A percentile compares a stretch with the other conserved stretches of the same genome.
Evolutionary conservation across 805 yeast genomes (phyloP).

Genomic region (Monosporozyma servazzii): DNA sequence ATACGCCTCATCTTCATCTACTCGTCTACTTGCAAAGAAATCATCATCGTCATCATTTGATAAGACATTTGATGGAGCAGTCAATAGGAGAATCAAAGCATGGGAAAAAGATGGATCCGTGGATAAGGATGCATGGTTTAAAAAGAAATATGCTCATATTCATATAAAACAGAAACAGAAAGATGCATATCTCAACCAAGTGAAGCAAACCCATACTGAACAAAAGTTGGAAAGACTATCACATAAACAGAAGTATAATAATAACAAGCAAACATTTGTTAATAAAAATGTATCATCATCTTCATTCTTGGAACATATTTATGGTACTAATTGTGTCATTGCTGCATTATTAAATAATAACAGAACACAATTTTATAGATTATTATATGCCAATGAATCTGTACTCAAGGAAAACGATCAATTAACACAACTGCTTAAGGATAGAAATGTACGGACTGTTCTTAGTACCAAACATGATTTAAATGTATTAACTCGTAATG

Average conservation of each 20-base stretch:
- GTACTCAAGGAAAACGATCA: conserved; percentile 19
- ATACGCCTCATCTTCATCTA: not conserved
- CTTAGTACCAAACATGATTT: conserved; percentile 39
- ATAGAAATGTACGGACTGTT: conserved; percentile 42
- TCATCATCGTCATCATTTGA: not conserved
- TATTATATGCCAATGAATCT: conserved; percentile 33
- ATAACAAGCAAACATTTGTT: not conserved
- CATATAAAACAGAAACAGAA: conserved; percentile 40
- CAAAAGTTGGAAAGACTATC: not conserved
- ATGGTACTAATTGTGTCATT: conserved; percentile 65
- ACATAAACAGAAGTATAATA: not conserved
- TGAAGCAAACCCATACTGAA: not conserved
- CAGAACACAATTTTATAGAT: conserved; percentile 43
- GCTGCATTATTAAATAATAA: conserved; percentile 56
- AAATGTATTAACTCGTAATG: conserved; percentile 52
- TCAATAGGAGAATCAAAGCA: conserved; percentile 35
- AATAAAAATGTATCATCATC: conserved; percentile 20
- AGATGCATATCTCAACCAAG: conserved; percentile 12
- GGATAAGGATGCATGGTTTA: conserved; percentile 55
- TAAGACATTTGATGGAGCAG: conserved; percentile 2
- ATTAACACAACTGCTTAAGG: conserved; percentile 29
- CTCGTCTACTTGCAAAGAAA: not conserved
- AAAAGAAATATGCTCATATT: conserved; percentile 53
- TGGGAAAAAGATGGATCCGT: conserved; percentile 53
- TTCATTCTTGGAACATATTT: conserved; percentile 58